Base-by-base conservation (phyloP, 2,329 filamentous ascomycete genomes). In the Curvularia hawaiiensis region DNA sequence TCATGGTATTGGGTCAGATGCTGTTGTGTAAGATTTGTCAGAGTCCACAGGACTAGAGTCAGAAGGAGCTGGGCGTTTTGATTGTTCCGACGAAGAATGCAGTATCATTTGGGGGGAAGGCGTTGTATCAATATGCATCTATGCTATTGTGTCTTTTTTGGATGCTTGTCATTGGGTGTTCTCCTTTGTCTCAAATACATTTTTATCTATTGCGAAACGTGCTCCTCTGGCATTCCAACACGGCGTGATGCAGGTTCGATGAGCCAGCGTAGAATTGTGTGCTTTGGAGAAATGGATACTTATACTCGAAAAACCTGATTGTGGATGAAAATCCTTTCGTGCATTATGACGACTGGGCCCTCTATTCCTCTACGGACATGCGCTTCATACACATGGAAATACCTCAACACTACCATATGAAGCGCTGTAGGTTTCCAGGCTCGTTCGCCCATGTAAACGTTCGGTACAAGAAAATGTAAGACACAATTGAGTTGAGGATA, bases 391-490 rank as follows among this genome's bases (percentile, higher is more conserved):
- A 7, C 20, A n/a, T 26, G 11, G 10, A 28, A 10, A 26, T n/a
- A 28, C 10, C 7, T 12, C 41, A 24, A 10, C 6, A 10, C 53
- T 67, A 75, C 70, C 70, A 96, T 86, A 96, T 90, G 73, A 96
- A 96, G 52, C 91, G 83, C 79, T 95, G 91, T 30, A 83, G 68
- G 59, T 78, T 81, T 3, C 83, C 84, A 20, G 83, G 83, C 66
- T 88, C 85, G 31, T 85, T 78, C 38, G 74, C 75, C 90, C 91
- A 95, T 54, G 82, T 75, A 62, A 91, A 95, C 0, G 86, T 87
- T 67, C 82, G 82, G 54, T 80, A 80, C 52, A 95, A 71, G 71
- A 95, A 96, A 3, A 91, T 79, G 70, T 88, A 90, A 62, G 88
- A 88, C 3, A 90, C 91, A 0, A 72, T 81, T 1, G 73, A 71